Conservation (phyloP, 2,329 filamentous ascomycete species). For the Kalaharituber pfeilii region DNA sequence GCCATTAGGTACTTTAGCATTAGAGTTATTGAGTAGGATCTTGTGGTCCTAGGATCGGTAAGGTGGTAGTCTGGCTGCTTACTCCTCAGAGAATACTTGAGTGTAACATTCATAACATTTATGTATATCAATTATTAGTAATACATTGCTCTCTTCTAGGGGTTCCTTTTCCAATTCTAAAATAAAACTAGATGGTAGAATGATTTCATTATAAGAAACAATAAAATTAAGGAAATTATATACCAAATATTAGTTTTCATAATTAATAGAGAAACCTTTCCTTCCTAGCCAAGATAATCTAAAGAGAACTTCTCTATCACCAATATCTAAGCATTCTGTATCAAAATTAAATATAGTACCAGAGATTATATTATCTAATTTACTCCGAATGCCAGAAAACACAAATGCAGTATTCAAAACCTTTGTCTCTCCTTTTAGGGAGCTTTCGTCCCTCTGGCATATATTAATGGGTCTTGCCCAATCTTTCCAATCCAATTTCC, state of each 20-base stretch:
- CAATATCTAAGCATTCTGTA: background rate
- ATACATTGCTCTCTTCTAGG: background rate
- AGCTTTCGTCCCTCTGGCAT: no score
- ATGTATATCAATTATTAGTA: no score
- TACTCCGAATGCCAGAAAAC: no score
- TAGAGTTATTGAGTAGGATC: background rate
- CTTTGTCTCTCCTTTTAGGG: no score
- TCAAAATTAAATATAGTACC: no score
- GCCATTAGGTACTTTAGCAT: background rate
- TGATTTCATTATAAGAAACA: no score
- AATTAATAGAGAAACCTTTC: background rate
- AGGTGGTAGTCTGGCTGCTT: background rate
- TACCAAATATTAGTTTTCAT: background rate
- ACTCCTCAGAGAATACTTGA: background rate
- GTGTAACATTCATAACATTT: background rate
- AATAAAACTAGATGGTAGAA: background rate
- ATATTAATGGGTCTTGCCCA: no score
- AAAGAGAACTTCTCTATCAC: background rate
- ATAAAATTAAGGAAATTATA: background rate
- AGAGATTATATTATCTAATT: no score
- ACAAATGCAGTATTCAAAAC: no score
- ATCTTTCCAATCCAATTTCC: no score
- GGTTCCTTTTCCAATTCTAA: no score
- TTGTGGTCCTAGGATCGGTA: background rate
- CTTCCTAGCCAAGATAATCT: background rate